Evolutionary conservation across 164 flowering plant genomes (phyloP), one percentile per base, ranked within the genome.

Genomic region (Platanus orientalis): DNA sequence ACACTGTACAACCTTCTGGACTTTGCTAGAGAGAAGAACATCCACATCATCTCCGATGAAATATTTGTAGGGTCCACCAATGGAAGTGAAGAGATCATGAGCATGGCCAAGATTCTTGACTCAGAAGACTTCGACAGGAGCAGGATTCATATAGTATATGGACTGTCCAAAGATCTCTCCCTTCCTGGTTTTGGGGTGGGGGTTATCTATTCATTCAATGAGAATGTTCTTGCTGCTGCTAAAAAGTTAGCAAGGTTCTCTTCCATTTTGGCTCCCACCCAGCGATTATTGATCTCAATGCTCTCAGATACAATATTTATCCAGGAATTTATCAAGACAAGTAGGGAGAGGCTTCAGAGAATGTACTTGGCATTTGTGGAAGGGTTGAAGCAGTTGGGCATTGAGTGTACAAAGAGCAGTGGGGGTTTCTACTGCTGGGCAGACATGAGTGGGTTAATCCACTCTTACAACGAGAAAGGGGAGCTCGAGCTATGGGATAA

Each of bases 401-500:
- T 94, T 12, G 65, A 80, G 65, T 91, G 96, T 73, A 68, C 62
- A 21, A 74, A 79, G 61, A 81, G 92, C 76, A 69, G 70, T 62
- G 97, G 92, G 2, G 96, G 96, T 21, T 88, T 82, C 72, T 88
- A 79, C 73, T 92, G 97, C 60, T 95, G 99, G 97, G 99, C 86
- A 51, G 88, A 95, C 65, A 81, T 95, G 97, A 88, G 97, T 56
- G 74, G 81, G 27, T 75, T 88, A 17, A 84, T 95, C 45, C 78
- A 88, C 40, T 80, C 95, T 32, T 92, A 92, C 74, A 85, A 81
- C 68, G 97, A 90, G 77, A 95, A 87, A 63, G 99, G 99, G 24
- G 99, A 95, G 84, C 78, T 92, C 29, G 97, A 92, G 75, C 80
- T 95, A 19, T 89, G 97, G 70, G 61, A 67, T 27, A 60, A 48